Evolutionary conservation across 1,139 yeast species (phyloP).

Genomic region (Debaryomyces robertsiae): DNA sequence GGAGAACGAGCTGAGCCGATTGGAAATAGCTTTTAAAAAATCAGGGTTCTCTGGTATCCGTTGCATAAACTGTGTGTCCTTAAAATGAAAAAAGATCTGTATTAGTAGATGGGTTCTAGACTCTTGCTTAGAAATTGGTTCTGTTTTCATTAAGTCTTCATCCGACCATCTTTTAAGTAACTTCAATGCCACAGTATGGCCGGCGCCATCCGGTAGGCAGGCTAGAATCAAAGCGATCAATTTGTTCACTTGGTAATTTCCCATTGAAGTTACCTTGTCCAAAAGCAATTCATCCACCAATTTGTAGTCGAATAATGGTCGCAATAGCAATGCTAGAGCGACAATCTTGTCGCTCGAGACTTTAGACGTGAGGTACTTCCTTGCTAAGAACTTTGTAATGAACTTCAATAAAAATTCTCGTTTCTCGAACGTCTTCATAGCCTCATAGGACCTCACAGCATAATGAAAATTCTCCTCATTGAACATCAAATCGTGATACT

Average conservation of each 20-base stretch:
- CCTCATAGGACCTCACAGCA: constrained; percentile 20
- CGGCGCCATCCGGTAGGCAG: constrained; percentile 8
- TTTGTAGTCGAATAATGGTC: constrained; percentile 9
- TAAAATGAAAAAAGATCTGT: constrained; percentile 26
- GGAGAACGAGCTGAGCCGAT: constrained; percentile 47
- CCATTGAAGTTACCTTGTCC: constrained; percentile 20
- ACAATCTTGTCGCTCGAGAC: constrained; percentile 8
- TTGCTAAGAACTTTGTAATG: constrained; percentile 9
- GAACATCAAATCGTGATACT: constrained; percentile 30
- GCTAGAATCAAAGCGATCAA: constrained; percentile 20
- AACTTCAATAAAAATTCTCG: constrained; percentile 22
- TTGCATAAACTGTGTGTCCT: constrained; percentile 18
- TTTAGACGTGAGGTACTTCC: constrained; percentile 6
- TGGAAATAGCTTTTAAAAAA: constrained; percentile 47
- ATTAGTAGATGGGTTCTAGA: constrained; percentile 37
- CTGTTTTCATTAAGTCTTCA: constrained; percentile 26
- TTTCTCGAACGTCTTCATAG: constrained; percentile 32
- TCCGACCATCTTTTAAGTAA: constrained; percentile 36
- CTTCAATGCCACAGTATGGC: constrained; percentile 14
- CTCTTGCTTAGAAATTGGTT: constrained; percentile 39
- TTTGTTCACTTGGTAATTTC: constrained; percentile 18
- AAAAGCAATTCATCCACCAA: constrained; percentile 20
- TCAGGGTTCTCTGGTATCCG: constrained; percentile 26
- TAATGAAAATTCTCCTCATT: constrained; percentile 21
- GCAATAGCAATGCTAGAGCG: constrained; percentile 12